Conservation (phyloP, 148 eudicot genomes). For the Arctostaphylos glauca region DNA sequence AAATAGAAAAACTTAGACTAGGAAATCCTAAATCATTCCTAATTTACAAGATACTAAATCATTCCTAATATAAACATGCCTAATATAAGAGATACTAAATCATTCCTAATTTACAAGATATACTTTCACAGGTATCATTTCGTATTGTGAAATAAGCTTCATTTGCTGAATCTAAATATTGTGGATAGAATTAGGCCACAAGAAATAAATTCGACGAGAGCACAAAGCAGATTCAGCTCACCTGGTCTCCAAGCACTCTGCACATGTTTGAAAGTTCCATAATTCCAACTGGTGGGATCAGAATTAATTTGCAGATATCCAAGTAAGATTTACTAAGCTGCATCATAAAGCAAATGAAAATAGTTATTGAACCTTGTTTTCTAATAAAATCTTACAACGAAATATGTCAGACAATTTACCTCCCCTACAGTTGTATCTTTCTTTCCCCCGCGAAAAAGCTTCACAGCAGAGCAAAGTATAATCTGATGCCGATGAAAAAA, state of each 20-base stretch:
- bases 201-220: neutral
- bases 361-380: neutral
- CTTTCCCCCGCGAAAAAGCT: constrained; percentile 71
- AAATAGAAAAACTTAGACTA: too few relatives aligned
- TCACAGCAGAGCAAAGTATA: constrained; percentile 82
- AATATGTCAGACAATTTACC: constrained; percentile 41
- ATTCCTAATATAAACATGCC: too few relatives aligned
- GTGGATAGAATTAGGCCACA: neutral
- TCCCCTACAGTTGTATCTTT: constrained; percentile 76
- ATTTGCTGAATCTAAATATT: neutral
- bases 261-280: constrained; percentile 83
- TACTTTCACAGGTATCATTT: neutral
- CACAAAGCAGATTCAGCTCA: constrained; percentile 16
- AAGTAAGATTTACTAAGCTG: constrained; percentile 76
- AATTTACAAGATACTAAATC: too few relatives aligned
- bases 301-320: constrained; percentile 65
- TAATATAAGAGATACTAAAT: too few relatives aligned
- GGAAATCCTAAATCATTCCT: too few relatives aligned
- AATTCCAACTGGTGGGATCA: constrained; percentile 61
- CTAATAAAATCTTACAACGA: neutral
- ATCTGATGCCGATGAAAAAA: constrained; percentile 39
- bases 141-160: neutral
- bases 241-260: constrained; percentile 85
- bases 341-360: constrained; percentile 13
- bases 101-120: too few relatives aligned